phyloP scores from a whole-genome alignment of 2,329 filamentous ascomycete genomes.

The Botrytis aclada region DNA sequence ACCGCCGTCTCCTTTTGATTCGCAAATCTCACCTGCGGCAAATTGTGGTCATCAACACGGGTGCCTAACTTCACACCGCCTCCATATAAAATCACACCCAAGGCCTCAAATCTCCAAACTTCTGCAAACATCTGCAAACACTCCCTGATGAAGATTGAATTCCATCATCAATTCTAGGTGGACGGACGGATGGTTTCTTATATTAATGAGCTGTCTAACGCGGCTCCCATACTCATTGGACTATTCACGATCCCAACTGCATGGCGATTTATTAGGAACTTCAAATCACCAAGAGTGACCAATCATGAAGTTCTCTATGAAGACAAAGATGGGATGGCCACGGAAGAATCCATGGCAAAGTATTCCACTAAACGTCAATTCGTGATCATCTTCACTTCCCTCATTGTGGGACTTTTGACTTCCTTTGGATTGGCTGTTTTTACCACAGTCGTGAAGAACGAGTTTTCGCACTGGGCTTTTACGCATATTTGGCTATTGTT shows the following conservation, averaged over 20 bases:
- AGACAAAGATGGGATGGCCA: conserved; percentile 67
- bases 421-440: conserved; percentile 56
- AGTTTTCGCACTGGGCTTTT: conserved; percentile 35
- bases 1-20: neutral
- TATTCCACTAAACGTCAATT: conserved; percentile 61
- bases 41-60: neutral
- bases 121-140: neutral
- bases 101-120: neutral
- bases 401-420: conserved; percentile 49
- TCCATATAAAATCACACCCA: neutral
- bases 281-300: conserved; percentile 23
- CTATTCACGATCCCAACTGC: conserved; percentile 28
- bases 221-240: conserved; percentile 18
- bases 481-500: conserved; percentile 57
- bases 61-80: conserved; percentile 10
- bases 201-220: conserved; percentile 16
- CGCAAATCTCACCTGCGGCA: neutral
- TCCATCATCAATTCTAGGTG: conserved; percentile 11
- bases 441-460: conserved; percentile 41
- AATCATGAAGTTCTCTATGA: conserved; percentile 47
- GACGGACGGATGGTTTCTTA: conserved; percentile 16
- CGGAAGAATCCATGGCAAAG: conserved; percentile 55
- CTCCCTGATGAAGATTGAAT: neutral
- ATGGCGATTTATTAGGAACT: conserved; percentile 25
- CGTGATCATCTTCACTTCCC: conserved; percentile 49